These are phyloP conservation scores for Apophysomyces variabilis DNA, from an alignment of 371 early-diverging fungal species.

Conservation along the genomic window DNA sequence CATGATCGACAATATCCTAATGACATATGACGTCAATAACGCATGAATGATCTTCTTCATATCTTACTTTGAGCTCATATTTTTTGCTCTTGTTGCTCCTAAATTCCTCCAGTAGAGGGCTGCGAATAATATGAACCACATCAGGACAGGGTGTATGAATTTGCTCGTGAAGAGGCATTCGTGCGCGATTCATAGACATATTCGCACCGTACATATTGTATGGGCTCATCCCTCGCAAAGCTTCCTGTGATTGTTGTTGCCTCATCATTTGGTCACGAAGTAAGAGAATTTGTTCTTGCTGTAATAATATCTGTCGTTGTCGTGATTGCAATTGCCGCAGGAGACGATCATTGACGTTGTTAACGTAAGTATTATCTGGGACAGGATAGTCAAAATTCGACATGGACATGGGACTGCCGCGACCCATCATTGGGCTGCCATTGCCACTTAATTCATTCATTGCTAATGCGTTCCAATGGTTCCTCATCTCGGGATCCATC, in stretches of 20 bases:
- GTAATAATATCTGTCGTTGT: constrained; percentile 46
- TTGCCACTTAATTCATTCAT: constrained; percentile 7
- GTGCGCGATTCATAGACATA: not conserved
- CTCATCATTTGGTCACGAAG: constrained; percentile 48
- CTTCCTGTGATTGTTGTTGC: constrained; percentile 30
- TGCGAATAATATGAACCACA: constrained; percentile 60
- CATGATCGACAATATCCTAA: constrained; percentile 87
- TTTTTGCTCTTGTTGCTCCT: constrained; percentile 92
- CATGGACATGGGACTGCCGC: constrained; percentile 6
- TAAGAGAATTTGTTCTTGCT: constrained; percentile 47
- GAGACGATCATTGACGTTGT: constrained; percentile 36
- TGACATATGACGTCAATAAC: not conserved
- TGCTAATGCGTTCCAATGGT: constrained; percentile 4
- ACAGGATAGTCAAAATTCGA: constrained; percentile 12
- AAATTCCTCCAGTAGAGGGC: constrained; percentile 91
- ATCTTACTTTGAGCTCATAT: constrained; percentile 78
- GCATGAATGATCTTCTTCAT: constrained; percentile 2
- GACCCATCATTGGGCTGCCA: constrained; percentile 1
- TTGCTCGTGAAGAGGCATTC: constrained; percentile 7
- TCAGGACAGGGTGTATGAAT: constrained; percentile 13
- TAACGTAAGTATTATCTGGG: not conserved
- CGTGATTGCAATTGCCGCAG: constrained; percentile 46
- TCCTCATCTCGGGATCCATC: constrained; percentile 5
- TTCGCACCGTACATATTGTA: constrained; percentile 8
- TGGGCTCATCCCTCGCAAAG: not conserved